A percentile compares a stretch with the other conserved stretches of the same genome.
Conservation (phyloP, 805 yeast genomes). For the Ogataea allantospora region DNA sequence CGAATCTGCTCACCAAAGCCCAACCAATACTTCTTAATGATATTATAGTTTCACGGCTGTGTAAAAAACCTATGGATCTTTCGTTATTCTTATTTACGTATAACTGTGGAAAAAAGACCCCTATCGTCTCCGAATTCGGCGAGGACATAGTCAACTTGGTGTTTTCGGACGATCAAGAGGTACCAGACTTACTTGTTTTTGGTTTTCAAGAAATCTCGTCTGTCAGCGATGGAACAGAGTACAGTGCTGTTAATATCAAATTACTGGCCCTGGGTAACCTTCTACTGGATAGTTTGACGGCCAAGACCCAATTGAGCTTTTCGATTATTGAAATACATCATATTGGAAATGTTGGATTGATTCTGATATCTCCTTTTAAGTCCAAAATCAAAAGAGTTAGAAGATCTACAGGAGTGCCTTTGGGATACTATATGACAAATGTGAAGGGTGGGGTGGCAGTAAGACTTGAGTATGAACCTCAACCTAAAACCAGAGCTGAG, state of each 20-base stretch:
- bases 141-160: slow-evolving; percentile 7
- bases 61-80: slow-evolving; percentile 7
- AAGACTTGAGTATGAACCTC: slow-evolving; percentile 40
- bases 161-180: slow-evolving; percentile 25
- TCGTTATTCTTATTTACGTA: slow-evolving; percentile 13
- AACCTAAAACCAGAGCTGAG: slow-evolving; percentile 26
- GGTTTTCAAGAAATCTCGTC: slow-evolving; percentile 68
- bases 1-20: background rate
- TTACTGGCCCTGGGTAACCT: slow-evolving; percentile 38
- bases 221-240: slow-evolving; percentile 52
- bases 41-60: slow-evolving; percentile 1
- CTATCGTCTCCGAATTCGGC: slow-evolving; percentile 33
- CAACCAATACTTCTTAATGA: slow-evolving; percentile 1
- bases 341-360: slow-evolving; percentile 57
- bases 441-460: slow-evolving; percentile 75
- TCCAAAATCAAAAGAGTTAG: slow-evolving; percentile 23
- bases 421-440: slow-evolving; percentile 61
- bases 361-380: slow-evolving; percentile 45
- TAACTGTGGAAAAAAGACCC: slow-evolving; percentile 24
- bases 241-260: slow-evolving; percentile 35
- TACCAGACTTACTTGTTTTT: slow-evolving; percentile 52
- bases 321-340: slow-evolving; percentile 43
- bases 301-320: slow-evolving; percentile 38
- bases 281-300: slow-evolving; percentile 35
- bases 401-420: slow-evolving; percentile 36